Evolutionary conservation across 805 yeast species (phyloP), one percentile per base, ranked within the genome.

Genomic region (Candida khao-thaluensis): DNA sequence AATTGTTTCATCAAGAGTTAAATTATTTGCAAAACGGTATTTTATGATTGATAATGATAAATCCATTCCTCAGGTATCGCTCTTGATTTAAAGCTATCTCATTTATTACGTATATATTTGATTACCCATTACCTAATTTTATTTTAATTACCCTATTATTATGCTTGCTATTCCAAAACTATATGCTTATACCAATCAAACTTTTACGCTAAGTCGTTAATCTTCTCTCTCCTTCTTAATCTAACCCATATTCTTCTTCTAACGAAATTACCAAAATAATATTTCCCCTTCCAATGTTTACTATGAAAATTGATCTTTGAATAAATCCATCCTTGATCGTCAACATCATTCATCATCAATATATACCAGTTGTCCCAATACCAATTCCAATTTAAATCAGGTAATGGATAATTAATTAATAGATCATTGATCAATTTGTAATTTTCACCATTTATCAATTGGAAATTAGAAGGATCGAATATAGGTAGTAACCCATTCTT

Each of bases 291-390:
- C 95, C 95, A 85, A 29, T 52, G 48, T 32, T 57, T 53, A 15
- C 74, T 61, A 7, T 63, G 56, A 51, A 73, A 74, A 43, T 81
- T 74, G 17, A 70, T 48, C 60, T 75, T 64, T 41, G 84, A 70
- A 52, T 85, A 86, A 22, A 72, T 56, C 95, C 95, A 85, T n/a
- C 95, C 95, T 52, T 82, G 85, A 50, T 84, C 90, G 56, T 85
- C 95, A 15, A 78, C 83, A 52, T 84, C 88, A 28, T 66, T 62
- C 30, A 69, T 57, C 91, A 86, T 82, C 42, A 81, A 69, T 2
- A 83, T 81, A 50, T 79, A 81, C 95, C 95, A 85, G 39, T 70
- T 65, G 10, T 68, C 68, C 88, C 89, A 82, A 7, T 54, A 54
- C 89, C 89, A 82, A 39, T 57, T 52, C 89, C 88, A 82, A 30